A percentile compares a stretch with the other conserved stretches of the same genome.
These are phyloP conservation scores for Hordeum pubiflorum DNA, from an alignment of 202 grass and related monocot species.

Conservation along the genomic window DNA sequence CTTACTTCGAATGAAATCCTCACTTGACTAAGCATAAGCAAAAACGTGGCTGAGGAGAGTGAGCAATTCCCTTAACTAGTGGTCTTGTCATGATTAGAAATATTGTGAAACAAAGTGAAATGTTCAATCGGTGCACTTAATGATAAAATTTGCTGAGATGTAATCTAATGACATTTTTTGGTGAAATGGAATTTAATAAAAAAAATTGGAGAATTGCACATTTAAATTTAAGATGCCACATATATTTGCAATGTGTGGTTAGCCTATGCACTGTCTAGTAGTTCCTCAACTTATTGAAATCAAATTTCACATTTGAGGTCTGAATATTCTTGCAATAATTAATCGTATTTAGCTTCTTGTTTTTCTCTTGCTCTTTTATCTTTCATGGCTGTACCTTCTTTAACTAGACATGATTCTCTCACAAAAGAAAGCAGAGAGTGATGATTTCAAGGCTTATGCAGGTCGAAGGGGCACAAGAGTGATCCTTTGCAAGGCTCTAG, in stretches of 20 bases:
- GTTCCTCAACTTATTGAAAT: not conserved
- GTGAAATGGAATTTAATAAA: not conserved
- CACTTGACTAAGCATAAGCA: too few species aligned
- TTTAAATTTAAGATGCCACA: not conserved
- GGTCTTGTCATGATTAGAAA: too few species aligned
- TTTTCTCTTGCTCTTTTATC: not conserved
- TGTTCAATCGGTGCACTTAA: too few species aligned
- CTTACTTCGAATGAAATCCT: too few species aligned
- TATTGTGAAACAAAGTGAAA: too few species aligned
- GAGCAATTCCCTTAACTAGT: too few species aligned
- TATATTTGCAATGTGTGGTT: not conserved
- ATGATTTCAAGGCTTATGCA: slow-evolving; percentile 21
- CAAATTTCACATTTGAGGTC: slow-evolving; percentile 2
- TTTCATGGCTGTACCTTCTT: not conserved
- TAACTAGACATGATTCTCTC: not conserved
- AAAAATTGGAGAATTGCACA: not conserved
- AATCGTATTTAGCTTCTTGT: not conserved
- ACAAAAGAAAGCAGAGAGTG: not conserved
- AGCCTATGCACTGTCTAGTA: not conserved
- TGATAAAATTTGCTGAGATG: not conserved
- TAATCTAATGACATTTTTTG: not conserved
- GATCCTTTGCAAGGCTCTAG: slow-evolving; percentile 45
- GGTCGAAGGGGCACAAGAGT: slow-evolving; percentile 58
- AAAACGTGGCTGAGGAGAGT: too few species aligned
- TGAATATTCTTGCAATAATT: not conserved